Percentiles rank a stretch among this genome's conserved stretches.
phyloP scores from a whole-genome alignment of 345 rosid genomes.

The Bretschneidera sinensis region DNA sequence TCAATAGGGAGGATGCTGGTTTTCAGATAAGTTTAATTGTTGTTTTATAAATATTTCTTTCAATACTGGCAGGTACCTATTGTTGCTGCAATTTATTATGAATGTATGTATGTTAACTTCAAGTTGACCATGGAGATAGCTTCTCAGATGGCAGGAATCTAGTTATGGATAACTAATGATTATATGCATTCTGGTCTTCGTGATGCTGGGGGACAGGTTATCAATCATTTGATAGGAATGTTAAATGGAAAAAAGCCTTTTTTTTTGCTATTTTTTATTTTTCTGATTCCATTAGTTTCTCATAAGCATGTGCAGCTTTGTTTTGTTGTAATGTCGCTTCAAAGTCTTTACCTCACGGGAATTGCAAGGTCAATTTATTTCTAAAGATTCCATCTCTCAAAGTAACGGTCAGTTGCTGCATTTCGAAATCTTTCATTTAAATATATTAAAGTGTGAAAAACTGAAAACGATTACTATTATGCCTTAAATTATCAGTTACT shows the following conservation, averaged over 20 bases:
- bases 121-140: conserved; percentile 79
- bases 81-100: conserved; percentile 83
- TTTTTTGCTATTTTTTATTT: too few relatives aligned
- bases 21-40: not conserved
- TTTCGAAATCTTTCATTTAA: too few relatives aligned
- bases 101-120: conserved; percentile 84
- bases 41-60: not conserved
- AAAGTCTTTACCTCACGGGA: too few relatives aligned
- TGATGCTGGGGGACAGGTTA: conserved; percentile 63
- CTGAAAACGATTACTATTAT: too few relatives aligned
- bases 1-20: too few relatives aligned
- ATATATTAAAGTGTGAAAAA: too few relatives aligned
- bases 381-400: too few relatives aligned
- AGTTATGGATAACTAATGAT: conserved; percentile 83
- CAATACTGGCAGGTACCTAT: conserved; percentile 66
- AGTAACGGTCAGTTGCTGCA: too few relatives aligned
- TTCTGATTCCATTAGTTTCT: conserved; percentile 31
- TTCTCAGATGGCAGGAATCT: conserved; percentile 57
- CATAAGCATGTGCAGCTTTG: too few relatives aligned
- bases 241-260: conserved; percentile 72
- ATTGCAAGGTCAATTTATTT: too few relatives aligned
- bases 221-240: conserved; percentile 82
- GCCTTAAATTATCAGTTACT: too few relatives aligned
- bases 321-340: too few relatives aligned
- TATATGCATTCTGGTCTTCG: conserved; percentile 93